Percentiles rank a stretch among this genome's conserved stretches.
These are phyloP conservation scores for Triticum turgidum DNA, from an alignment of 176 grass and related monocot species.

Conservation along the genomic window DNA sequence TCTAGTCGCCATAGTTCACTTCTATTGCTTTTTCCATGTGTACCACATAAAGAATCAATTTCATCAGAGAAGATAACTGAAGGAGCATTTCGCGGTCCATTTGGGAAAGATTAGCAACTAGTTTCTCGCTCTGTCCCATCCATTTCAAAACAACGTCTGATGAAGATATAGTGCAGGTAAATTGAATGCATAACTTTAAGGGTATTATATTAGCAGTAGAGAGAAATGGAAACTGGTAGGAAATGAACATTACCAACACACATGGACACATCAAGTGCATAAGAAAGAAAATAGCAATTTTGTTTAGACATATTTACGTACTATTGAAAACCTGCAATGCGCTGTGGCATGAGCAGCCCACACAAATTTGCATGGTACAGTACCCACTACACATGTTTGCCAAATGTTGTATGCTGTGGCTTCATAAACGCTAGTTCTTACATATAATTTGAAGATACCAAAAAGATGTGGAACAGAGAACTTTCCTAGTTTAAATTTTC, in stretches of 20 bases:
- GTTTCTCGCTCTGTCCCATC: slow-evolving; percentile 97
- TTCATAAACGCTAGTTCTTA: not conserved
- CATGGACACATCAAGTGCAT: not conserved
- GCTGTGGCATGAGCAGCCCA: not conserved
- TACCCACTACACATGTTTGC: not conserved
- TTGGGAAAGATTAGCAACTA: slow-evolving; percentile 90
- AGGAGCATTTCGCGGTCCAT: slow-evolving; percentile 88
- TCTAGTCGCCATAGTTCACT: slow-evolving; percentile 36
- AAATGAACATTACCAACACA: not conserved
- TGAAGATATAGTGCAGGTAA: slow-evolving; percentile 85
- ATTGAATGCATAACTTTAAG: slow-evolving; percentile 17
- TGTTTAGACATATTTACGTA: not conserved
- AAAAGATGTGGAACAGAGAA: too few relatives aligned
- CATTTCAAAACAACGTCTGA: slow-evolving; percentile 95
- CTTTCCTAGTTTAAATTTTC: too few relatives aligned
- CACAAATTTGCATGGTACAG: not conserved
- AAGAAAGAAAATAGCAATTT: not conserved
- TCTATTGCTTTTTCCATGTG: slow-evolving; percentile 93
- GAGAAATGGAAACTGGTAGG: not conserved
- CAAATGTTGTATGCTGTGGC: not conserved
- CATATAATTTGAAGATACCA: not conserved
- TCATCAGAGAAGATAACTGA: slow-evolving; percentile 95
- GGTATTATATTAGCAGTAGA: not conserved
- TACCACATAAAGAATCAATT: slow-evolving; percentile 90
- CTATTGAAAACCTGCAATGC: not conserved